phyloP scores from a whole-genome alignment of 768 basidiomycete genomes.

The Kwoniella newhampshirensis region DNA sequence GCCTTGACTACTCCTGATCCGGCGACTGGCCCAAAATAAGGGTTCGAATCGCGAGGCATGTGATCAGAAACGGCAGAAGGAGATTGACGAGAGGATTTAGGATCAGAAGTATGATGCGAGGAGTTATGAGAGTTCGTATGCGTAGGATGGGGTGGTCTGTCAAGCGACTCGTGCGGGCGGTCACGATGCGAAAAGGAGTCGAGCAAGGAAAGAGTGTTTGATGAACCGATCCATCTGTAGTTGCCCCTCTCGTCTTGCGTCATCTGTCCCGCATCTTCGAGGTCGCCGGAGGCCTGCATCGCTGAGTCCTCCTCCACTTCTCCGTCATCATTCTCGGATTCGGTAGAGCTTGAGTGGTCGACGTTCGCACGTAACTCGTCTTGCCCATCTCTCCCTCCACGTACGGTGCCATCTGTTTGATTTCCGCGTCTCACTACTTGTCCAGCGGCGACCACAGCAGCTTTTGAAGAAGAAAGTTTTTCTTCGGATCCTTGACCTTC shows the following conservation, averaged over 20 bases:
- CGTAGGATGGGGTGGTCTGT: slow-evolving; percentile 44
- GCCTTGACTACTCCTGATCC: slow-evolving; percentile 47
- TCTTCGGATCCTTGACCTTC: not conserved
- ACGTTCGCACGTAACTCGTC: not conserved
- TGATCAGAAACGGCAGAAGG: slow-evolving; percentile 13
- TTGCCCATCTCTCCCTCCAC: not conserved
- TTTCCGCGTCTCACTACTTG: not conserved
- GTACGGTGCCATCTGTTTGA: not conserved
- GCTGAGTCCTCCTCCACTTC: slow-evolving; percentile 12
- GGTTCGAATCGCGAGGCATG: slow-evolving; percentile 21
- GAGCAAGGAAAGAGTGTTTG: slow-evolving; percentile 44
- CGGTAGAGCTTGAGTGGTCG: not conserved
- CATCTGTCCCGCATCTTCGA: slow-evolving; percentile 41
- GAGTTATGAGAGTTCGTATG: slow-evolving; percentile 1
- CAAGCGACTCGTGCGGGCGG: slow-evolving; percentile 32
- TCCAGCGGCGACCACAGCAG: not conserved
- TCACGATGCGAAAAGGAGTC: slow-evolving; percentile 47
- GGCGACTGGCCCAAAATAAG: slow-evolving; percentile 46
- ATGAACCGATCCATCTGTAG: slow-evolving; percentile 46
- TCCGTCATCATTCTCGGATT: slow-evolving; percentile 9
- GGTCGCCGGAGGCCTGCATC: slow-evolving; percentile 1
- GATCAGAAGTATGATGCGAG: not conserved
- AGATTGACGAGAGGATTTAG: slow-evolving; percentile 13
- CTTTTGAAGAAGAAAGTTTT: not conserved
- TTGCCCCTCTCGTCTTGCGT: slow-evolving; percentile 46